A percentile compares a stretch with the other conserved stretches of the same genome.
Evolutionary conservation across 495 filamentous ascomycete genomes (phyloP).

Genomic region (Penicillium crystallinum): DNA sequence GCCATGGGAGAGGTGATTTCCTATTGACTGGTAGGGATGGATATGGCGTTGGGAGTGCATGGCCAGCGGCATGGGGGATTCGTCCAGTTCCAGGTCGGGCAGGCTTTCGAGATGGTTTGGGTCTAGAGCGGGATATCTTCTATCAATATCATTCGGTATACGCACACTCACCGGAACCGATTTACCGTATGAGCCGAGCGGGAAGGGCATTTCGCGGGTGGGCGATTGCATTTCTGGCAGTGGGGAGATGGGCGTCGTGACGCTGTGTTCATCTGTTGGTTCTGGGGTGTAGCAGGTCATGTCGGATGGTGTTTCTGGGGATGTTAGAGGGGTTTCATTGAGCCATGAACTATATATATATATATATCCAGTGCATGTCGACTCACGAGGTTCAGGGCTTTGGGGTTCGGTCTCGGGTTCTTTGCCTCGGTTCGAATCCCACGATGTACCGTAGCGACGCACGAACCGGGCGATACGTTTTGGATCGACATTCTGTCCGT

Average conservation of each 20-base stretch:
- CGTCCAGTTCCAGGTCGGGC: slow-evolving; percentile 25
- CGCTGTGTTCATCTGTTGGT: slow-evolving; percentile 24
- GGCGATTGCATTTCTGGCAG: slow-evolving; percentile 28
- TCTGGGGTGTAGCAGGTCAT: slow-evolving; percentile 41
- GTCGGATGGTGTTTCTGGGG: slow-evolving; percentile 36
- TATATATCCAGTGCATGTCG: background rate
- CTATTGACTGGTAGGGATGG: slow-evolving; percentile 3
- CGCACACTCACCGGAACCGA: background rate
- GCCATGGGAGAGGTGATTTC: background rate
- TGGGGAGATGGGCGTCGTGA: slow-evolving; percentile 31
- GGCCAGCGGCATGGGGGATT: slow-evolving; percentile 14
- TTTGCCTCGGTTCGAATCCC: slow-evolving; percentile 22
- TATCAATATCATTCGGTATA: slow-evolving; percentile 7
- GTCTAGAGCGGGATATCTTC: slow-evolving; percentile 11
- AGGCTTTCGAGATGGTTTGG: slow-evolving; percentile 19
- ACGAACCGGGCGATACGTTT: slow-evolving; percentile 39
- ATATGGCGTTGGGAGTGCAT: slow-evolving; percentile 11
- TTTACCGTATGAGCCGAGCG: slow-evolving; percentile 19
- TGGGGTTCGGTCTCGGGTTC: slow-evolving; percentile 14
- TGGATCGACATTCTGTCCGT: slow-evolving; percentile 33
- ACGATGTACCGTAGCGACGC: slow-evolving; percentile 28
- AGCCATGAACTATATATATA: background rate
- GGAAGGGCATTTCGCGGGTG: slow-evolving; percentile 23
- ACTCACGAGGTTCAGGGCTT: slow-evolving; percentile 37
- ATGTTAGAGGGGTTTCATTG: slow-evolving; percentile 1